phyloP scores from a whole-genome alignment of 768 basidiomycete genomes.

The Agaricus sinodeliciosus region DNA sequence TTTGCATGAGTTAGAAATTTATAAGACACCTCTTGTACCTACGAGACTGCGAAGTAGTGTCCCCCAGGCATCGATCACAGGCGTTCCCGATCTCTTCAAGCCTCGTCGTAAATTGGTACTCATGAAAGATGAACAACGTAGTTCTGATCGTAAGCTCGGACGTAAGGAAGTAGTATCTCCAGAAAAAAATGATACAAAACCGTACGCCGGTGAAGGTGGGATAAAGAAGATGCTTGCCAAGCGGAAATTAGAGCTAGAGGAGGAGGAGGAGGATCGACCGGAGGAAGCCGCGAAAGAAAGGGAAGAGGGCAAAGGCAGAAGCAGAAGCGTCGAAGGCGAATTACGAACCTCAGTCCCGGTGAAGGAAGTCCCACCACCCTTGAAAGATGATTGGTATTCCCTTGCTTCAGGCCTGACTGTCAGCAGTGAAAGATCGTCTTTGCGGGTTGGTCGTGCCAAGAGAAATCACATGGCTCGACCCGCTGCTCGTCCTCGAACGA shows the following conservation, averaged over 20 bases:
- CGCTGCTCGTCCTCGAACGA: conserved; percentile 33
- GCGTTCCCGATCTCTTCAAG: conserved; percentile 59
- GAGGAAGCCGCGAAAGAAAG: conserved; percentile 19
- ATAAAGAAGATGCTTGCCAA: conserved; percentile 72
- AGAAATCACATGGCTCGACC: conserved; percentile 62
- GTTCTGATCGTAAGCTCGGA: conserved; percentile 37
- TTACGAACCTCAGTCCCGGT: not conserved
- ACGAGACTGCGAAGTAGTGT: conserved; percentile 41
- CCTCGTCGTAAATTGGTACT: conserved; percentile 41
- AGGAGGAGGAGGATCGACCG: conserved; percentile 28
- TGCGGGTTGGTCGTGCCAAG: conserved; percentile 61
- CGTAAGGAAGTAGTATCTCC: conserved; percentile 29
- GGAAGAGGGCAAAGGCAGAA: conserved; percentile 11
- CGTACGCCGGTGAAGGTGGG: conserved; percentile 73
- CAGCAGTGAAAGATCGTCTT: conserved; percentile 36
- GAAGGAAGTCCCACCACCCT: conserved; percentile 15
- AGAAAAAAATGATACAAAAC: conserved; percentile 53
- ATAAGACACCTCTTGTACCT: conserved; percentile 73
- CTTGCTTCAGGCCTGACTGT: conserved; percentile 21
- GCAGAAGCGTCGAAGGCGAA: conserved; percentile 12
- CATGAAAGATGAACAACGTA: conserved; percentile 53
- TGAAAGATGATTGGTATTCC: conserved; percentile 27
- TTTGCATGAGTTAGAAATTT: conserved; percentile 67
- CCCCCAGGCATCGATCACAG: conserved; percentile 28
- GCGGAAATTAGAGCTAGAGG: conserved; percentile 50